A percentile compares a stretch with the other conserved stretches of the same genome.
Evolutionary conservation across 169 alveolate species (phyloP).

Genomic region (Cryptosporidium sp.): DNA sequence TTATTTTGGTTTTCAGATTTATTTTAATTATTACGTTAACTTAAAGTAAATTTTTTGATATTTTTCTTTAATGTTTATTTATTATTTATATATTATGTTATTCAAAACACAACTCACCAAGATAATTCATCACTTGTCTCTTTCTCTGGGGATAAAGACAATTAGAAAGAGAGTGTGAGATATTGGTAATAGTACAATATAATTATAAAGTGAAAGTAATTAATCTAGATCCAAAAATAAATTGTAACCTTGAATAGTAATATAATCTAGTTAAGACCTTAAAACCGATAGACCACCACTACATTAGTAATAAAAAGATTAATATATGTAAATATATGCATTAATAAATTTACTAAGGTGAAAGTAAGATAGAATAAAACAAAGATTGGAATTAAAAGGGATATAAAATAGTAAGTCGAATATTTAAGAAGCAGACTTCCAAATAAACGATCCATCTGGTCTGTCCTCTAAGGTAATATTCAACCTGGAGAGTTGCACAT

Average conservation of each 20-base stretch:
- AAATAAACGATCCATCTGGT: slow-evolving; percentile 86
- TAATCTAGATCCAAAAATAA: no score
- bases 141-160: no score
- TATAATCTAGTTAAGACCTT: no score
- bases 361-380: no score
- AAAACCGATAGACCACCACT: no score
- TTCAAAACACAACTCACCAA: background rate
- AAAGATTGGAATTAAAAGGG: background rate
- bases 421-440: slow-evolving; percentile 27
- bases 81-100: no score
- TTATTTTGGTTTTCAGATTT: background rate
- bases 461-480: slow-evolving; percentile 94
- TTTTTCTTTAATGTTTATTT: background rate
- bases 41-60: background rate
- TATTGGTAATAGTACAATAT: background rate
- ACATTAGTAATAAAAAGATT: no score
- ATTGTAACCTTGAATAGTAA: no score
- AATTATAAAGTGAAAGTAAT: no score
- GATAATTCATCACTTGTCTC: background rate
- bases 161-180: background rate
- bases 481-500: slow-evolving; percentile 88
- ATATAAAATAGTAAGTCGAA: background rate
- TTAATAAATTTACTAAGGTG: background rate
- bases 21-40: background rate
- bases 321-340: background rate